These are phyloP conservation scores for Trichoderma guizhouense DNA, from an alignment of 2,329 filamentous ascomycete species.

Conservation along the genomic window DNA sequence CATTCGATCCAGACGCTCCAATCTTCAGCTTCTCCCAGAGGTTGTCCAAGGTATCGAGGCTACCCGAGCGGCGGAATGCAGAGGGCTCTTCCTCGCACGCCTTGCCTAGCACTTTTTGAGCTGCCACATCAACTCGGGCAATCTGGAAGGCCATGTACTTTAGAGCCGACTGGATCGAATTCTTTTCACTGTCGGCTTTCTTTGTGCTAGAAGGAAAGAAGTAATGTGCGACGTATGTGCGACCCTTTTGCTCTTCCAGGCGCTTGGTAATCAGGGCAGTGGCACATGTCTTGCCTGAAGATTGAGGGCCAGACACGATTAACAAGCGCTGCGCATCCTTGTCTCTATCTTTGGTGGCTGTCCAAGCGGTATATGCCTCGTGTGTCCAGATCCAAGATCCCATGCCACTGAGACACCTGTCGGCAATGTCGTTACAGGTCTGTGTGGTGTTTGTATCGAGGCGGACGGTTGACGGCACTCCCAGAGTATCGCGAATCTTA, in stretches of 20 bases:
- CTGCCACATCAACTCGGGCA: not conserved
- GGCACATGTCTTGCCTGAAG: not conserved
- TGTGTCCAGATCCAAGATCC: not conserved
- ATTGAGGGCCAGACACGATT: not conserved
- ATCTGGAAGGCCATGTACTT: constrained; percentile 3
- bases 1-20: not conserved
- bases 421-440: not conserved
- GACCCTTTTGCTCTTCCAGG: not conserved
- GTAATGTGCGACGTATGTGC: not conserved
- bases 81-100: not conserved
- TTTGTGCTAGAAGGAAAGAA: not conserved
- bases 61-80: not conserved
- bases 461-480: not conserved
- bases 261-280: not conserved
- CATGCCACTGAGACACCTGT: not conserved
- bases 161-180: not conserved
- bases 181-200: not conserved
- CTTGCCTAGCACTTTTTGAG: not conserved
- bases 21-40: not conserved
- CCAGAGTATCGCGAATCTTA: not conserved
- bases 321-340: not conserved
- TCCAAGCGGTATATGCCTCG: not conserved
- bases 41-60: not conserved
- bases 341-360: not conserved
- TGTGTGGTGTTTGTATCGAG: not conserved